phyloP scores from a whole-genome alignment of 2,329 filamentous ascomycete species.

The Macrophomina tecta region DNA sequence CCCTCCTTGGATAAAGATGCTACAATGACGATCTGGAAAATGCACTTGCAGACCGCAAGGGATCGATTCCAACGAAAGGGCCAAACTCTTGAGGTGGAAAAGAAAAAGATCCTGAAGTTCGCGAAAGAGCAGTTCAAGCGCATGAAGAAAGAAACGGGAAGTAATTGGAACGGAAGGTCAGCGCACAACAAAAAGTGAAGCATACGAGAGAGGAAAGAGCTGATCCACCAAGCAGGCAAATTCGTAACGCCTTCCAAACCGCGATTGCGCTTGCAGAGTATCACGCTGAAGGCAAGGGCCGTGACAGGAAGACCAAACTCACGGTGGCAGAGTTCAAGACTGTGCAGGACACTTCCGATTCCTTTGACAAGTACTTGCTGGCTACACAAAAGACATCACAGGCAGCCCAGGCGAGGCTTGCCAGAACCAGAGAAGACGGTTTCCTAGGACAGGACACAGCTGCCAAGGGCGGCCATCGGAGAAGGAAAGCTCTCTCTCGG shows the following conservation, averaged over 20 bases:
- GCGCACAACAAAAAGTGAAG: neutral
- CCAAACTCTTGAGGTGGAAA: neutral
- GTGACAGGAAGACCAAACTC: neutral
- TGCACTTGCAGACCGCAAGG: neutral
- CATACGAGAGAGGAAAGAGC: neutral
- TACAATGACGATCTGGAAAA: neutral
- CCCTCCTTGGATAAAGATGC: conserved; percentile 1
- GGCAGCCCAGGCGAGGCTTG: neutral
- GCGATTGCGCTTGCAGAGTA: conserved; percentile 32
- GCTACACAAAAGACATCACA: neutral
- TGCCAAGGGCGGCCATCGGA: neutral
- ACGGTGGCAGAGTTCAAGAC: neutral
- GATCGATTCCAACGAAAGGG: neutral
- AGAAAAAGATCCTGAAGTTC: neutral
- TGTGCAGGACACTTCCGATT: neutral
- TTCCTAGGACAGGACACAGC: neutral
- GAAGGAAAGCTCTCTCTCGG: neutral
- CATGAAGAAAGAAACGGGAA: neutral
- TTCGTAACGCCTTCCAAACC: conserved; percentile 34
- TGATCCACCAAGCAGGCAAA: conserved; percentile 28
- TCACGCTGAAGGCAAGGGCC: conserved; percentile 6
- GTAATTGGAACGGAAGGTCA: neutral
- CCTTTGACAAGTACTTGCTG: neutral
- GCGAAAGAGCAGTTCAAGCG: neutral
- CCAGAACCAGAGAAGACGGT: neutral